phyloP scores from a whole-genome alignment of 2,329 filamentous ascomycete species.

The Elsinoe arachidis region DNA sequence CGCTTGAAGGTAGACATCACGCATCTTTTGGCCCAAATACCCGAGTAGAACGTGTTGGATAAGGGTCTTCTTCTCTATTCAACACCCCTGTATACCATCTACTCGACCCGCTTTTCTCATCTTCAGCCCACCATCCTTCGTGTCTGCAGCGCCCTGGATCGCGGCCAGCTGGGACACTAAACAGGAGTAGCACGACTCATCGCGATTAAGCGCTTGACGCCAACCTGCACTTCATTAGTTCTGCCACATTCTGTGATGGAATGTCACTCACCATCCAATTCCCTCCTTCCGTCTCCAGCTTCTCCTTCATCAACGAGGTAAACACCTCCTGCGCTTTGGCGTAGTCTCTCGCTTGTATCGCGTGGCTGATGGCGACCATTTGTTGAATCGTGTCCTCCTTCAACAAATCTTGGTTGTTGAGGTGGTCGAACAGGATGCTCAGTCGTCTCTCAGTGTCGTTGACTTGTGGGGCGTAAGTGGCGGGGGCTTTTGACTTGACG shows the following conservation, averaged over 20 bases:
- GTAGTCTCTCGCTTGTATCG: slow-evolving; percentile 35
- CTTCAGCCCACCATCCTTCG: not conserved
- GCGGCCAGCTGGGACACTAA: not conserved
- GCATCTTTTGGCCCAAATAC: not conserved
- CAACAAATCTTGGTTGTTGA: slow-evolving; percentile 90
- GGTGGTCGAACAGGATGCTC: slow-evolving; percentile 87
- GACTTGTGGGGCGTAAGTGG: slow-evolving; percentile 80
- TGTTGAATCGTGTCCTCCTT: slow-evolving; percentile 67
- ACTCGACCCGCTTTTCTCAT: not conserved
- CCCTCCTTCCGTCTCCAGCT: slow-evolving; percentile 39
- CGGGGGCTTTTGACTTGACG: slow-evolving; percentile 74
- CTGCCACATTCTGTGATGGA: not conserved
- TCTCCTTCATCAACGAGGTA: slow-evolving; percentile 39
- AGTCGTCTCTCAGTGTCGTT: slow-evolving; percentile 90
- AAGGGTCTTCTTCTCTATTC: not conserved
- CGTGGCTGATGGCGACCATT: slow-evolving; percentile 47
- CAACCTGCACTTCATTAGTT: slow-evolving; percentile 13
- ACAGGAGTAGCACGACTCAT: slow-evolving; percentile 31
- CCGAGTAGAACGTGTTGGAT: not conserved
- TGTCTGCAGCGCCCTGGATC: not conserved
- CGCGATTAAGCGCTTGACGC: slow-evolving; percentile 31
- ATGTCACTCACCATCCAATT: slow-evolving; percentile 43
- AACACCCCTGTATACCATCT: slow-evolving; percentile 1
- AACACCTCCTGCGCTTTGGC: slow-evolving; percentile 38
- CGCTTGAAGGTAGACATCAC: not conserved